Evolutionary conservation across 1,139 yeast species (phyloP), one percentile per base, ranked within the genome.

Genomic region (Yamadazyma conglobata): DNA sequence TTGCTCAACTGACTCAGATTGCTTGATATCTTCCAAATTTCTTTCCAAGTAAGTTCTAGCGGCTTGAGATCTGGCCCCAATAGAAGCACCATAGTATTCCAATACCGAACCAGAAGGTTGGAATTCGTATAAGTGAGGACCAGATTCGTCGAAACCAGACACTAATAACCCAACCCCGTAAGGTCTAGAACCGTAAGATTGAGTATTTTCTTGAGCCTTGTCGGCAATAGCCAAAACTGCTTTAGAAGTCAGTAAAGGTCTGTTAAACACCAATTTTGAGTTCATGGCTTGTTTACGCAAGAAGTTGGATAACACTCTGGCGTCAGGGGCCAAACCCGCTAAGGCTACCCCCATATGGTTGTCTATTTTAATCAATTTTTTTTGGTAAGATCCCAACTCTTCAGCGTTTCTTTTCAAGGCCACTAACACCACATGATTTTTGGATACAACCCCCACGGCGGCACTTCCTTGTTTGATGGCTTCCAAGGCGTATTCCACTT

Each of bases 381-480:
- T 86, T 56, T 91, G 98, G 59, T 88, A 93, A 25, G 96, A 88
- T 14, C 98, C 96, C 46, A 91, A 72, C 57, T 91, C 97, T 60
- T 91, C 98, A 7, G 96, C 96, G 56, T 88, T 89, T 58, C 98
- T 77, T 67, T 89, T 91, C 49, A 91, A 68, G 15, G 96, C 97
- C 32, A 87, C 97, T 48, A 91, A 67, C 10, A 89, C 97, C 17
- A 89, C 96, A 56, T 88, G 85, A 32, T 76, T 77, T 46, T 80
- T 77, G 27, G 96, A 87, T 23, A 85, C 83, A 34, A 91, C 68
- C 5, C 98, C 99, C 22, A 89, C 96, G 10, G 96, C 91, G 3
- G 96, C 97, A 46, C 95, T 82, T 27, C 98, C 98, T 64, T 91
- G 98, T 56, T 91, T 91, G 60, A 91, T 91, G 11, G 98, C 97